These are phyloP conservation scores for Dillenia suffruticosa DNA, from an alignment of 164 flowering plant species.

Conservation along the genomic window DNA sequence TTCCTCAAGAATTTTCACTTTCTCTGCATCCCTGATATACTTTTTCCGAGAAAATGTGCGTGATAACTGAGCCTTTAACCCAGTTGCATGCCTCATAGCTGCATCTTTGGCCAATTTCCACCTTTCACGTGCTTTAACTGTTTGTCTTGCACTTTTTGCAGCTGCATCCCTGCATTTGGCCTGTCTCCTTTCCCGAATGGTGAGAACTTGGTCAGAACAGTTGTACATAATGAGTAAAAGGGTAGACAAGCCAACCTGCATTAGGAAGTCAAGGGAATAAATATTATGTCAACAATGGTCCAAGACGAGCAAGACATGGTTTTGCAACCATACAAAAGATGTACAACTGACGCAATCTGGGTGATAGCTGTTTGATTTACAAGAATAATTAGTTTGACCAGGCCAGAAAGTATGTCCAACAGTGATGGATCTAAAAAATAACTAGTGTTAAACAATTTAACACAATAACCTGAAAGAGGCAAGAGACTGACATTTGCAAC, in stretches of 20 bases:
- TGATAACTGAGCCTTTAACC: conserved; percentile 63
- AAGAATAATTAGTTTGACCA: too few species aligned
- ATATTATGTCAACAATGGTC: too few species aligned
- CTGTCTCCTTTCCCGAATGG: conserved; percentile 70
- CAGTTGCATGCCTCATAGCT: conserved; percentile 72
- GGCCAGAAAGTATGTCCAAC: too few species aligned
- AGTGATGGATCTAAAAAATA: too few species aligned
- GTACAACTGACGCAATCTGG: too few species aligned
- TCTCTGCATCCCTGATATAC: conserved; percentile 29
- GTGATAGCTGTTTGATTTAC: too few species aligned
- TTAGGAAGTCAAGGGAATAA: too few species aligned
- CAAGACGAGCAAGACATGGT: too few species aligned
- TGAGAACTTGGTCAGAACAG: conserved; percentile 93
- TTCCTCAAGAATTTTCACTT: conserved; percentile 25
- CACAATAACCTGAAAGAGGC: too few species aligned
- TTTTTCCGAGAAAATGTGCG: conserved; percentile 83
- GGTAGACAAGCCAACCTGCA: conserved; percentile 63
- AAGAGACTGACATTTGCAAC: too few species aligned
- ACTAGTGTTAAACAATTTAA: too few species aligned
- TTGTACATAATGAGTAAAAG: conserved; percentile 76
- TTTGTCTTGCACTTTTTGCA: conserved; percentile 81
- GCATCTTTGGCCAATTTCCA: conserved; percentile 87
- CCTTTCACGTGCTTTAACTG: conserved; percentile 87
- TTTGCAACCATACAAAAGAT: too few species aligned
- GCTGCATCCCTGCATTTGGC: conserved; percentile 94